Evolutionary conservation across 495 filamentous ascomycete genomes (phyloP).

Genomic region (Penicillium roqueforti): DNA sequence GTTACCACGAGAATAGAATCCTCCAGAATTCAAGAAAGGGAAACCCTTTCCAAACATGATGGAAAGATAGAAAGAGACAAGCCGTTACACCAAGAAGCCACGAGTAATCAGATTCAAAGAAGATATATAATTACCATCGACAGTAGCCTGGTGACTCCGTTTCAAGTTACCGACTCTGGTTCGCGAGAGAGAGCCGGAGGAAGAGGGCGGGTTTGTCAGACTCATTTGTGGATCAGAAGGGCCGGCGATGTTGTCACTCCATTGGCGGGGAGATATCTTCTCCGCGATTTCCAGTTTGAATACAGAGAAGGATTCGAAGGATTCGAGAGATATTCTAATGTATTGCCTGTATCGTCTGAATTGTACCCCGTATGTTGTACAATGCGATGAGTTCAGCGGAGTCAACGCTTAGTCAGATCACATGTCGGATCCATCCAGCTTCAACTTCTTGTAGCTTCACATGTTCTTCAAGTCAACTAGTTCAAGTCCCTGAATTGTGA

Average conservation of each 20-base stretch:
- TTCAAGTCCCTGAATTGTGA: background rate
- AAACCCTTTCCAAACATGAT: slow-evolving; percentile 44
- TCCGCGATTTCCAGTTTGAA: slow-evolving; percentile 1
- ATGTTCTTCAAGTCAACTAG: background rate
- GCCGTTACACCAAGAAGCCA: background rate
- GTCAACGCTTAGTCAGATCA: slow-evolving; percentile 8
- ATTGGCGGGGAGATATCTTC: slow-evolving; percentile 4
- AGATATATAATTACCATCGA: slow-evolving; percentile 63
- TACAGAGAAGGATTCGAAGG: background rate
- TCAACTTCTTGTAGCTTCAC: background rate
- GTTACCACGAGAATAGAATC: slow-evolving; percentile 50
- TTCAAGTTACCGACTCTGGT: slow-evolving; percentile 53
- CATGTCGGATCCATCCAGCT: background rate
- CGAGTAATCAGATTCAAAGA: slow-evolving; percentile 15
- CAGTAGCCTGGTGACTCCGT: slow-evolving; percentile 68
- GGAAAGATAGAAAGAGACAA: slow-evolving; percentile 22
- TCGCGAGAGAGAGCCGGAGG: slow-evolving; percentile 50
- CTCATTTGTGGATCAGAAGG: slow-evolving; percentile 37
- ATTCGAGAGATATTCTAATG: background rate
- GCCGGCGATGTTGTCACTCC: background rate
- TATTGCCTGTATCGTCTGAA: background rate
- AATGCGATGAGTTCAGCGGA: background rate
- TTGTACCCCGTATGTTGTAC: background rate
- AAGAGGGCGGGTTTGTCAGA: slow-evolving; percentile 54
- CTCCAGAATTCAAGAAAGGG: slow-evolving; percentile 42